Base-by-base conservation (phyloP, 2,329 filamentous ascomycete genomes). In the Ophiostoma pallidulum region DNA sequence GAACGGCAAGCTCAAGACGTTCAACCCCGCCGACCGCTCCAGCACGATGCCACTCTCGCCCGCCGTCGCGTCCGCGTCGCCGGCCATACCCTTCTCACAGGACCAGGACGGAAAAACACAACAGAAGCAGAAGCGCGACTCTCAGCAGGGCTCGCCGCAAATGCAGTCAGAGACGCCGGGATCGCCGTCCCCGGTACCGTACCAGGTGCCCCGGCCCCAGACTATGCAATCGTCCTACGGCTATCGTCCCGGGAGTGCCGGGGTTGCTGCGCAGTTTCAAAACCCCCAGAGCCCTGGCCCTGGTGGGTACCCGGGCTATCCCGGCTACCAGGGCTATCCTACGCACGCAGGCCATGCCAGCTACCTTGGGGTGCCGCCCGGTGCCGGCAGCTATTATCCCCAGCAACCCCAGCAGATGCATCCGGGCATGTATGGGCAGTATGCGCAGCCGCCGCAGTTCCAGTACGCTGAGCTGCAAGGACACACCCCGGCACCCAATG, bases 1-100 rank as follows among this genome's bases (percentile, higher is more conserved):
- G 56, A 68, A 81, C 52, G 80, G 80, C 40, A 75, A 68, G 57
- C 67, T 84, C 50, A 78, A 70, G 64, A 84, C 80, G 0, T 60
- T 77, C 54, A 72, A 76, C 56, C 73, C 72, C 6, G 71, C 69
- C 53, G 73, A 76, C 56, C 65, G 71, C 8, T 69, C 71, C n/a
- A 59, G 59, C 47, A 55, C 58, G 0, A 42, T 54, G 12, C 7
- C 39, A 6, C 10, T 10, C 1, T 31, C 58, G 9, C 53, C 55
- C 8, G 55, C 59, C 57, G 1, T 50, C 54, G 1, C 54, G n/a
- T n/a, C n/a, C n/a, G n/a, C 58, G 19, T 52, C 57, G 12, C 51
- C 56, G 5, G 53, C 52, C 2, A 31, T 54, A 28, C 12, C 33
- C 14, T 13, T 8, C 3, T 16, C 43, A 6, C 31, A 41, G 2